Percentiles rank a stretch among this genome's conserved stretches.
Conservation (phyloP, 1,284 basidiomycete species). For the Butyriboletus regius region DNA sequence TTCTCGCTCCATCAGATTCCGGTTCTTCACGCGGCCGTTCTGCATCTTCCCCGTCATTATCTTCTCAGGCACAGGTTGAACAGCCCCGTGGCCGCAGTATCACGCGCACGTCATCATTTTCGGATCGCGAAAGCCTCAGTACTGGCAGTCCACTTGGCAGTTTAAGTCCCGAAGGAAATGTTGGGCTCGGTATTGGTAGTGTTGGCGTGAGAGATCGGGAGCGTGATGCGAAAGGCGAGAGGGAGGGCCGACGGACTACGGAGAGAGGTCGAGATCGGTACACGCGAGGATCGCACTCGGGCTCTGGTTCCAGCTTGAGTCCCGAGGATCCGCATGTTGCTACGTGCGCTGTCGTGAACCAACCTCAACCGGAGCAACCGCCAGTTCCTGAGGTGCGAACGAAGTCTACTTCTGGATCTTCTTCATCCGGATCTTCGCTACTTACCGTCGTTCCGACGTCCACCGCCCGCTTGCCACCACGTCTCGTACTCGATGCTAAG, state of each 20-base stretch:
- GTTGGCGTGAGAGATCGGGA: slow-evolving; percentile 29
- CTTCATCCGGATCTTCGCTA: slow-evolving; percentile 26
- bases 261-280: slow-evolving; percentile 39
- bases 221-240: slow-evolving; percentile 30
- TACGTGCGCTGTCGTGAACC: slow-evolving; percentile 10
- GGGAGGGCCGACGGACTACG: slow-evolving; percentile 23
- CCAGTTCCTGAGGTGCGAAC: slow-evolving; percentile 10
- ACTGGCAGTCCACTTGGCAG: slow-evolving; percentile 49
- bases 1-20: slow-evolving; percentile 26
- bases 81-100: slow-evolving; percentile 49
- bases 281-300: slow-evolving; percentile 35
- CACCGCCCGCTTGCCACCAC: slow-evolving; percentile 19
- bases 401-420: slow-evolving; percentile 17
- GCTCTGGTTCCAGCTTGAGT: slow-evolving; percentile 40
- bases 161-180: slow-evolving; percentile 49
- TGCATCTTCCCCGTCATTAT: slow-evolving; percentile 24
- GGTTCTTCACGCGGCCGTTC: slow-evolving; percentile 23
- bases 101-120: slow-evolving; percentile 47
- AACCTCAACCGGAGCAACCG: slow-evolving; percentile 2
- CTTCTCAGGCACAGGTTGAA: slow-evolving; percentile 21
- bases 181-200: slow-evolving; percentile 34
- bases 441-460: slow-evolving; percentile 9
- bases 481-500: slow-evolving; percentile 27
- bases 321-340: slow-evolving; percentile 33
- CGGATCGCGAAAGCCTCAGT: slow-evolving; percentile 41